phyloP scores from a whole-genome alignment of 345 rosid species.

The Turnera subulata region DNA sequence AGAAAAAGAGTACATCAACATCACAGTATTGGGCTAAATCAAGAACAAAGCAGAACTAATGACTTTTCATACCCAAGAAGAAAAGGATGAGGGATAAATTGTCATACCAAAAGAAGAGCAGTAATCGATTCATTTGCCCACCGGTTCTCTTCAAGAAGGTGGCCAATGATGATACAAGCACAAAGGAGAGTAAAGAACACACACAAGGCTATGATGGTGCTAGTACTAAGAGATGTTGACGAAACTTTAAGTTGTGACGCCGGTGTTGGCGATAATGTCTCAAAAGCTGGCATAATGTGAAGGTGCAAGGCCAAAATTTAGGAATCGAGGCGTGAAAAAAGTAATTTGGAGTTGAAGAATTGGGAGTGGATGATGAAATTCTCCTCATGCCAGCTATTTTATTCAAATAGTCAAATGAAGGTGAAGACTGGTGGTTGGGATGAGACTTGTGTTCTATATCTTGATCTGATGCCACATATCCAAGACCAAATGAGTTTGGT shows the following conservation, averaged over 20 bases:
- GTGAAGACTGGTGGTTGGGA: conserved; percentile 40
- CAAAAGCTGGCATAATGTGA: conserved; percentile 35
- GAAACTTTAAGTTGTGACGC: conserved; percentile 17
- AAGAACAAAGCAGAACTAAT: neutral
- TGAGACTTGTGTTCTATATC: neutral
- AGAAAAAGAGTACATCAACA: neutral
- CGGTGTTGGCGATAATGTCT: conserved; percentile 9
- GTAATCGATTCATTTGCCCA: conserved; percentile 77
- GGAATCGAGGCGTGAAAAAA: no score
- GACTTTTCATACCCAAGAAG: conserved; percentile 9
- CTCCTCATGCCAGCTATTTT: no score
- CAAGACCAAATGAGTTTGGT: no score
- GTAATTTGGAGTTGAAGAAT: neutral
- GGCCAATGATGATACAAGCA: conserved; percentile 57
- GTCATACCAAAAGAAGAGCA: conserved; percentile 51
- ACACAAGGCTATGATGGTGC: conserved; percentile 43
- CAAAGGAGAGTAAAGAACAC: conserved; percentile 63
- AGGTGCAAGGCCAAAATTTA: neutral
- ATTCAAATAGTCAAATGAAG: conserved; percentile 11
- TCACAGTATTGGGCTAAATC: no score
- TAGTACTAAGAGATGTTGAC: conserved; percentile 27
- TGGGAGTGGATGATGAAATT: neutral
- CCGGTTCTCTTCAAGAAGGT: conserved; percentile 61
- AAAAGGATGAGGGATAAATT: neutral
- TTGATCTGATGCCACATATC: no score